phyloP scores from a whole-genome alignment of 768 basidiomycete species.

The Aureoboletus auriporus region DNA sequence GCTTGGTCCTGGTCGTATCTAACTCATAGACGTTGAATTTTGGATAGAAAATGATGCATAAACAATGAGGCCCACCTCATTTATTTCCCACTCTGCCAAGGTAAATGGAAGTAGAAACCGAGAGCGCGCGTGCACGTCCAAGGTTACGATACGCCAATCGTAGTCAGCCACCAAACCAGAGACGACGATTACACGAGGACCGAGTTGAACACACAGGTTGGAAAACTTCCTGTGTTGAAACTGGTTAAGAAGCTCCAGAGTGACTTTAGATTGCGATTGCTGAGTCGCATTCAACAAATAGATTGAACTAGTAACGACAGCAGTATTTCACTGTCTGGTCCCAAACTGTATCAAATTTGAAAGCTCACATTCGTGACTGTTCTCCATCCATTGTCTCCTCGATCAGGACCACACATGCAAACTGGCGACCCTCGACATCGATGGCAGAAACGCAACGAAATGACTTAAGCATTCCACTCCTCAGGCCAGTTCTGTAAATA shows the following conservation, averaged over 20 bases:
- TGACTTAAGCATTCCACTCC: not conserved
- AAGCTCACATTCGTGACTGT: slow-evolving; percentile 4
- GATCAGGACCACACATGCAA: slow-evolving; percentile 13
- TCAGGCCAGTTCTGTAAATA: slow-evolving; percentile 8
- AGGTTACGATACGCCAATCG: not conserved
- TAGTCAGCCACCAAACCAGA: too few relatives aligned
- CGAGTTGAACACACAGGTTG: slow-evolving; percentile 2
- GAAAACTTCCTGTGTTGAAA: not conserved
- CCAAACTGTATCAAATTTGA: not conserved
- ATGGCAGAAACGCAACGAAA: slow-evolving; percentile 9
- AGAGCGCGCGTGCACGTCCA: slow-evolving; percentile 11
- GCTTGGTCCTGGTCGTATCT: not conserved
- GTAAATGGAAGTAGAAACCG: not conserved
- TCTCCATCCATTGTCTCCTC: not conserved
- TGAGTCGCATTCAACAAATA: not conserved
- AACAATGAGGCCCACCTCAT: slow-evolving; percentile 1
- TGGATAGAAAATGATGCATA: not conserved
- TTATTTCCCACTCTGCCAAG: not conserved
- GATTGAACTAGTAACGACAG: not conserved
- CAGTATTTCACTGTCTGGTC: not conserved
- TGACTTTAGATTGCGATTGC: too few relatives aligned
- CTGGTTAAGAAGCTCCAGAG: slow-evolving; percentile 4
- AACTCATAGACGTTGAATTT: not conserved
- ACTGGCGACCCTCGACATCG: slow-evolving; percentile 12
- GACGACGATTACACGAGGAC: slow-evolving; percentile 10